Conservation (phyloP, 2,329 filamentous ascomycete genomes). For the Coniochaeta prunicola region DNA sequence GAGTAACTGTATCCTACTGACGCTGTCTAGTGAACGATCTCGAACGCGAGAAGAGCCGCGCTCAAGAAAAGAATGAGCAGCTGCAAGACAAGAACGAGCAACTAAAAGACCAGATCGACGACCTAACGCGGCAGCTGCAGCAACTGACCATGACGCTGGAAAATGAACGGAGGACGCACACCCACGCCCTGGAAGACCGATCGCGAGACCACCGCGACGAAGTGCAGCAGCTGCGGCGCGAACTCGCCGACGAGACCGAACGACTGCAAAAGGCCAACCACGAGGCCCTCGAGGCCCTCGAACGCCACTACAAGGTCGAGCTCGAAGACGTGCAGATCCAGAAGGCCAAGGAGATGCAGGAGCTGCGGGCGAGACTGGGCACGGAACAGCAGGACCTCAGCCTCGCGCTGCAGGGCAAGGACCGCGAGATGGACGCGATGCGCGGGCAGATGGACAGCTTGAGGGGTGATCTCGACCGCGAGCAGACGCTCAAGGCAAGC, state of each 20-base stretch:
- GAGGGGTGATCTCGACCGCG: slow-evolving; percentile 47
- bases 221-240: slow-evolving; percentile 44
- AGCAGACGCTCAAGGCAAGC: slow-evolving; percentile 53
- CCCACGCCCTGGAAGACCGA: slow-evolving; percentile 48
- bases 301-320: slow-evolving; percentile 55
- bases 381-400: slow-evolving; percentile 45
- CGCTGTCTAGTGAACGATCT: slow-evolving; percentile 35
- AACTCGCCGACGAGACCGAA: slow-evolving; percentile 47
- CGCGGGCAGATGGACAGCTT: slow-evolving; percentile 38
- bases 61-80: slow-evolving; percentile 37
- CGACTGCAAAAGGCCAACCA: slow-evolving; percentile 53
- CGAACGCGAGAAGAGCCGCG: slow-evolving; percentile 37
- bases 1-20: slow-evolving; percentile 9
- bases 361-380: slow-evolving; percentile 48
- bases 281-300: slow-evolving; percentile 59
- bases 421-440: slow-evolving; percentile 45
- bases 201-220: slow-evolving; percentile 47
- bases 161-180: slow-evolving; percentile 34
- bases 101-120: slow-evolving; percentile 50
- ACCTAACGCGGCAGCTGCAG: slow-evolving; percentile 37
- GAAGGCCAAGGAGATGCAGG: slow-evolving; percentile 55
- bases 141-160: slow-evolving; percentile 32
- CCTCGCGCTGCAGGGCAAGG: slow-evolving; percentile 40
- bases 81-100: slow-evolving; percentile 59
- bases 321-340: slow-evolving; percentile 57